phyloP scores from a whole-genome alignment of 2,329 filamentous ascomycete genomes.

The Zasmidium angulare region DNA sequence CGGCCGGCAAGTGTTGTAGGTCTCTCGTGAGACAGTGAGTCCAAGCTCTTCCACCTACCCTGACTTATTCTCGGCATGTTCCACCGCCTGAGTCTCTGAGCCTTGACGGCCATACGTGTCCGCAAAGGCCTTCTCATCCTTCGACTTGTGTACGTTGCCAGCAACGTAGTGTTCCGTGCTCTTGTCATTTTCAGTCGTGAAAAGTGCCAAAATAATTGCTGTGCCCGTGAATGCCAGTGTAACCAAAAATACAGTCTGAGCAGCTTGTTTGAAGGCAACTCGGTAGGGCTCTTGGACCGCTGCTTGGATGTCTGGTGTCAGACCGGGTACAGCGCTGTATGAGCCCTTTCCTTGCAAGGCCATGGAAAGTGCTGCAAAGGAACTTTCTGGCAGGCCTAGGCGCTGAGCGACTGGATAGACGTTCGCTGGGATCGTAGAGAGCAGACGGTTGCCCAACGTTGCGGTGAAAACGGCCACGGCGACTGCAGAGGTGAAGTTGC shows the following conservation, averaged over 20 bases:
- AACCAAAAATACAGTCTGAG: conserved; percentile 26
- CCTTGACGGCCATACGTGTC: not conserved
- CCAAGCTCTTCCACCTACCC: not conserved
- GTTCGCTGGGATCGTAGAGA: conserved; percentile 17
- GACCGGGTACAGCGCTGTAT: conserved; percentile 19
- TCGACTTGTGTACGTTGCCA: conserved; percentile 22
- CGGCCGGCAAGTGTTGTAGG: not conserved
- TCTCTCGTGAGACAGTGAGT: not conserved
- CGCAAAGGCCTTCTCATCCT: conserved; percentile 17
- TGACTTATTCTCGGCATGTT: not conserved
- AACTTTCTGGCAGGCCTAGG: conserved; percentile 21
- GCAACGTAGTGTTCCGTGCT: conserved; percentile 27
- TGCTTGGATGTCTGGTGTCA: conserved; percentile 22
- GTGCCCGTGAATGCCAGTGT: conserved; percentile 25
- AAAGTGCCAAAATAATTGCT: conserved; percentile 26
- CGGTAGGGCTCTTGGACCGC: conserved; percentile 26
- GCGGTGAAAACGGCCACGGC: conserved; percentile 26
- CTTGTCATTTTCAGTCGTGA: conserved; percentile 28
- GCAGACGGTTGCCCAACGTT: conserved; percentile 24
- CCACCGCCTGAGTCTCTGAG: not conserved
- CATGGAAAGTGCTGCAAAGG: conserved; percentile 14
- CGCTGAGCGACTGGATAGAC: conserved; percentile 20
- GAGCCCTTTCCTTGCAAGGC: conserved; percentile 19
- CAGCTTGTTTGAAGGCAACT: conserved; percentile 20
- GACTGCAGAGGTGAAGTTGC: conserved; percentile 26